Evolutionary conservation across 306 rosid species (phyloP), one percentile per base, ranked within the genome.

Genomic region (Vigna angularis): DNA sequence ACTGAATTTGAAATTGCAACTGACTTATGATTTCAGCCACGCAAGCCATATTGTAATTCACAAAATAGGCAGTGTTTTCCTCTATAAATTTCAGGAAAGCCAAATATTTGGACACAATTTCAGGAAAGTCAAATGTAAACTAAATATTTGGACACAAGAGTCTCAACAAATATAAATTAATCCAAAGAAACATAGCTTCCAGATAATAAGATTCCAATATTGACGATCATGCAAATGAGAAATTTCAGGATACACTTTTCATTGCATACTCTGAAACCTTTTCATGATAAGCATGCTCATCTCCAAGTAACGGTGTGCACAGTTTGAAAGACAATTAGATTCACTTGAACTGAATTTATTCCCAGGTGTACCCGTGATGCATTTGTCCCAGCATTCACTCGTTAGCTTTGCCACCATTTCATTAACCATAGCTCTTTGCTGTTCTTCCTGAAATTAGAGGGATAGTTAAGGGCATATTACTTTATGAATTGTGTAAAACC

Each of bases 371-470:
- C 94, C 79, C 1, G 94, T 89, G 85, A 93, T 82, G 87, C 98
- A 93, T 83, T 93, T 93, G 86, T 90, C 94, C 98, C 97, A 93
- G 74, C 98, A 93, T 6, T 82, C 88, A 81, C 87, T 90, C 2
- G 97, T 93, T 75, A 91, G 83, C 88, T 93, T 93, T 10, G 88
- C 89, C 85, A 91, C 98, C 93, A 90, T 91, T 83, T 93, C 96
- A 64, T 87, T 87, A 51, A 90, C 70, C 96, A 87, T 75, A 2
- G 93, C 94, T 77, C 90, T 88, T 85, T 91, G 84, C 58, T 90
- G 91, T 74, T 93, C 98, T 87, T 91, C 89, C 98, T 93, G 93
- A 77, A 86, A 2, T 70, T 52, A 17, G 9, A 53, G 17, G 38
- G 45, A 79, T 52, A 45, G 30, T 22, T 68, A 57, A 58, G 18